Base-by-base conservation (phyloP, 192 early-diverging fungal genomes). In the Allomyces macrogynus region DNA sequence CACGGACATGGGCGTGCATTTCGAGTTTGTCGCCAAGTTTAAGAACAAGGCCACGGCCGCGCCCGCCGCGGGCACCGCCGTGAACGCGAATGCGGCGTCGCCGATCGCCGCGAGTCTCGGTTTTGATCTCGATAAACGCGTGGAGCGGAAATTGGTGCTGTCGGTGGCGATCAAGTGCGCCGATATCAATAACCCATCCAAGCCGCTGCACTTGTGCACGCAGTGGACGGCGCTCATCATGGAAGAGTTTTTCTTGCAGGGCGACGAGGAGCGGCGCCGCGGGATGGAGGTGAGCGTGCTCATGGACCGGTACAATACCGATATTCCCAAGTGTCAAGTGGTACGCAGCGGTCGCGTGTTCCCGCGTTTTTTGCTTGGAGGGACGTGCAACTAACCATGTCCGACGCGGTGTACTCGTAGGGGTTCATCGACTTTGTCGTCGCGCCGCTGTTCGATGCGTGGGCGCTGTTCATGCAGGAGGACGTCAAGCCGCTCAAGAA, bases 401-500 rank as follows among this genome's bases (percentile, higher is more conserved):
- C 14, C 44, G 12, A 12, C 43, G 8, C 23, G 5, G n/a, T 23
- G 11, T 25, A 5, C 25, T 1, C 25, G 11, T 43, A 78, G 77
- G 77, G 80, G 11, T 81, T 81, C 69, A 81, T 81, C 64, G 77
- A 78, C 42, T 81, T 72, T 63, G 76, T 81, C 44, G 77, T 76
- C 1, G 61, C 57, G 11, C 77, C 77, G 4, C 64, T 78, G 43
- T 78, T 72, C 65, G 77, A 78, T 23, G 72, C 69, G 24, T 78
- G 72, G 72, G 16, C 60, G 14, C 23, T 18, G 3, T 78, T 70
- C 57, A 74, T 74, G 67, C 16, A 67, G 24, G 75, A 70, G 43
- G 77, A 77, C 23, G 8, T 73, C 22, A 49, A 63, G 11, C 61
- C 44, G 42, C 71, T 72, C 23, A 68, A 74, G 54, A 42, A 65